Evolutionary conservation across 345 rosid genomes (phyloP).

Genomic region (Eucalyptus tenuipes): DNA sequence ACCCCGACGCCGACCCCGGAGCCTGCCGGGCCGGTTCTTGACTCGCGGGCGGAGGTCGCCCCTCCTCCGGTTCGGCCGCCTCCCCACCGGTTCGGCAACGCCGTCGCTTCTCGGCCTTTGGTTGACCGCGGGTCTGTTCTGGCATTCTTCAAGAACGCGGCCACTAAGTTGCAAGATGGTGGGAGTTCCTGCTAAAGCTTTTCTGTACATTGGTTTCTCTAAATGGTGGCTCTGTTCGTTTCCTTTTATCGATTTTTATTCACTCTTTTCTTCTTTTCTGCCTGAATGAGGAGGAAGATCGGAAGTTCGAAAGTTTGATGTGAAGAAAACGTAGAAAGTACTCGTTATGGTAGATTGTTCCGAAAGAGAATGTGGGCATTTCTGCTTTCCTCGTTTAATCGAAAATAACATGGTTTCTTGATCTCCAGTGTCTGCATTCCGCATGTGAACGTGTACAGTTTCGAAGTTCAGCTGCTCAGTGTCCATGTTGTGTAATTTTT

Average conservation of each 20-base stretch:
- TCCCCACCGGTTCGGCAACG: conserved; percentile 41
- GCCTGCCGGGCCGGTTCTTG: conserved; percentile 24
- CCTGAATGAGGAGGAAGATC: not conserved
- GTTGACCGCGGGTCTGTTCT: conserved; percentile 25
- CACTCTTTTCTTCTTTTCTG: not conserved
- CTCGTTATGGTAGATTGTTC: not conserved
- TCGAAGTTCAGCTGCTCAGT: not conserved
- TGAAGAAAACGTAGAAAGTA: not conserved
- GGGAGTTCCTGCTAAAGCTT: not conserved
- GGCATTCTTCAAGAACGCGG: conserved; percentile 66
- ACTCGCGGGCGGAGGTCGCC: conserved; percentile 18
- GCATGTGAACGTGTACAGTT: not conserved
- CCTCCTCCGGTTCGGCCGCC: conserved; percentile 55
- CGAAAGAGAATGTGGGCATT: not conserved
- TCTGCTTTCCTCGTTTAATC: not conserved
- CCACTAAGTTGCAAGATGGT: conserved; percentile 69
- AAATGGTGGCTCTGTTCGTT: not conserved
- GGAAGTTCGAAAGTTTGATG: not conserved
- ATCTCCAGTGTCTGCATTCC: not conserved
- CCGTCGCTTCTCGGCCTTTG: not conserved
- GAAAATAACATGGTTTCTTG: not conserved
- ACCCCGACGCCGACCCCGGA: conserved; percentile 86
- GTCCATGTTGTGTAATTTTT: not conserved
- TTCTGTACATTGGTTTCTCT: not conserved
- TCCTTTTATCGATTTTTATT: not conserved